These are phyloP conservation scores for Xylariaceae sp. DNA, from an alignment of 2,329 filamentous ascomycete genomes.

Conservation along the genomic window DNA sequence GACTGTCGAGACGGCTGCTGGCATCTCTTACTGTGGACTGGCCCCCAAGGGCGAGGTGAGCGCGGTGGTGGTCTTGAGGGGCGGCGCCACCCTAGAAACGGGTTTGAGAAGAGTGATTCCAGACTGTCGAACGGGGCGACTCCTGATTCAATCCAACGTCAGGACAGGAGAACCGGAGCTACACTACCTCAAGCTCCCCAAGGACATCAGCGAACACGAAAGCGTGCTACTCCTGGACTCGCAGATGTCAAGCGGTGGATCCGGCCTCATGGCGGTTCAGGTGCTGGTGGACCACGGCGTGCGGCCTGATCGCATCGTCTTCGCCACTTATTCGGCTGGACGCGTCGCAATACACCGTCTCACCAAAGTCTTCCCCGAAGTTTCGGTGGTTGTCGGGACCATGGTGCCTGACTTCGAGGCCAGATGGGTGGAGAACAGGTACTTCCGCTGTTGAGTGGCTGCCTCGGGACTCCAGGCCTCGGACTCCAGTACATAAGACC, in stretches of 20 bases:
- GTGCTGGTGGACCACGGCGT: slow-evolving; percentile 95
- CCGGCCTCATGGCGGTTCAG: slow-evolving; percentile 86
- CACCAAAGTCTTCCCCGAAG: slow-evolving; percentile 80
- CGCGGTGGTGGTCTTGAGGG: slow-evolving; percentile 82
- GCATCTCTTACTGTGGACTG: slow-evolving; percentile 66
- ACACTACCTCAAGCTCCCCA: slow-evolving; percentile 78
- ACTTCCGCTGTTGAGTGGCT: slow-evolving; percentile 69
- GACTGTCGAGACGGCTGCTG: slow-evolving; percentile 65
- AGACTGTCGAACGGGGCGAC: slow-evolving; percentile 80
- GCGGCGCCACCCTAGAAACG: slow-evolving; percentile 81
- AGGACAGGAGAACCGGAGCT: slow-evolving; percentile 86
- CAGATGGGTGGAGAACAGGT: slow-evolving; percentile 84
- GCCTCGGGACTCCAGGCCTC: too few relatives aligned
- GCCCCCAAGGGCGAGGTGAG: slow-evolving; percentile 67
- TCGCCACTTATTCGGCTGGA: slow-evolving; percentile 89
- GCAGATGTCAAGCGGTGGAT: slow-evolving; percentile 89
- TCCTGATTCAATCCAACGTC: slow-evolving; percentile 85
- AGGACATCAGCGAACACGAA: slow-evolving; percentile 66
- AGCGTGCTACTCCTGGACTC: slow-evolving; percentile 84
- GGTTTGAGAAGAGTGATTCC: slow-evolving; percentile 86
- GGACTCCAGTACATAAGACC: too few relatives aligned
- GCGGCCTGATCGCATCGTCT: slow-evolving; percentile 73
- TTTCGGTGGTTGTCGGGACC: slow-evolving; percentile 79
- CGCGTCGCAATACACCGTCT: slow-evolving; percentile 77
- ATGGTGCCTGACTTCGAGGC: slow-evolving; percentile 77